Conservation (phyloP, 192 early-diverging fungal species). For the Backusella tarrabulga region DNA sequence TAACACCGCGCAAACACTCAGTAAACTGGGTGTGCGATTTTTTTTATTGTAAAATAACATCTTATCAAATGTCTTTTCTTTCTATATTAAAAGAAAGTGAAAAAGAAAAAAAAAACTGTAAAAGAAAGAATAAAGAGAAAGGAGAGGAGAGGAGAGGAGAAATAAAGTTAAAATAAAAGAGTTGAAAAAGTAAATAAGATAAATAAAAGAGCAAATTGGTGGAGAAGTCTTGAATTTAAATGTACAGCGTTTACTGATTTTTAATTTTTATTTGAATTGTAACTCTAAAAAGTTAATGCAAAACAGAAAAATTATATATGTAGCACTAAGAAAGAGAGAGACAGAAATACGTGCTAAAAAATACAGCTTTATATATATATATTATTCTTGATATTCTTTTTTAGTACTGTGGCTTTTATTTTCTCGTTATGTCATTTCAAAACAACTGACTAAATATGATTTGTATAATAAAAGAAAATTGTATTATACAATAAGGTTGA, state of each 20-base stretch:
- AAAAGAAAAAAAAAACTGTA: not conserved
- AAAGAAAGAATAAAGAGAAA: not conserved
- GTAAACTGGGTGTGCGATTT: not conserved
- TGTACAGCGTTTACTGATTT: not conserved
- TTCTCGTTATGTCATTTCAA: not conserved
- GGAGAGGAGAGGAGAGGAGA: not conserved
- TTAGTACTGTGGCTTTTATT: not conserved
- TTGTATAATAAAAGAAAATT: not conserved
- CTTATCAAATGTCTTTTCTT: not conserved
- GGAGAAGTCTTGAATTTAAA: not conserved
- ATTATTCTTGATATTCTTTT: not conserved
- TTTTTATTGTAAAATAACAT: not conserved
- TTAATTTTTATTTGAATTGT: conserved; percentile 10
- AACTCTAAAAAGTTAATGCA: conserved; percentile 1
- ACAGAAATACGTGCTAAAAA: not conserved
- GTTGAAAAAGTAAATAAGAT: not conserved
- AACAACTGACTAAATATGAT: not conserved
- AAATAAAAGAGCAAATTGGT: not conserved
- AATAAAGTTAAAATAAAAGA: not conserved
- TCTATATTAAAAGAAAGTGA: not conserved
- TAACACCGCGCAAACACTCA: not conserved
- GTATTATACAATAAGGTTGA: not conserved
- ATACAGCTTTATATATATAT: not conserved
- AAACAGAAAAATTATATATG: not conserved
- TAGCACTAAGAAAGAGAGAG: not conserved